Base-by-base conservation (phyloP, 2,329 filamentous ascomycete genomes). In the Ramichloridium luteum region DNA sequence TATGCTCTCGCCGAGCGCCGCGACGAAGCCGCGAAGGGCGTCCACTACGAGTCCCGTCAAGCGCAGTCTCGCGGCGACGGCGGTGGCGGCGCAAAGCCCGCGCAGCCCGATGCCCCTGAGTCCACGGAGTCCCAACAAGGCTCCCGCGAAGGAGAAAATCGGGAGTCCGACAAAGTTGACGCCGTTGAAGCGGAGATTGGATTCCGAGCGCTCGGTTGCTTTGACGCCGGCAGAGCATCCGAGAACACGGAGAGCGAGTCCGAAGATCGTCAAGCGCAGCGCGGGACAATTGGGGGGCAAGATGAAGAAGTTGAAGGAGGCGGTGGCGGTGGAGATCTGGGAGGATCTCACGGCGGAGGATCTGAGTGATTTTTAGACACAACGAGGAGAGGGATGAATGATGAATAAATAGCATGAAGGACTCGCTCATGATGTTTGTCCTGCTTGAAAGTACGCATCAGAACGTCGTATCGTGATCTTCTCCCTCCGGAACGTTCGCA, bases 321-420 rank as follows among this genome's bases (percentile, higher is more conserved):
- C 48, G 28, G 31, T 51, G 6, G 41, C 44, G 13, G 31, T 47
- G 26, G 47, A 52, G 30, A 50, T 51, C 3, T 46, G 47, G 17
- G 49, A 51, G 28, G 46, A 52, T 23, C 33, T 51, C 25, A 47
- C 45, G 3, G 42, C 39, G 6, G 47, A 46, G 15, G 40, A 47
- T 23, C n/a, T n/a, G n/a, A n/a, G n/a, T n/a, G n/a, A n/a, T n/a
- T n/a, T n/a, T n/a, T n/a, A n/a, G n/a, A n/a, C n/a, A n/a, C n/a
- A n/a, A n/a, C n/a, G n/a, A n/a, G n/a, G n/a, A n/a, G n/a, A n/a
- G n/a, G n/a, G n/a, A n/a, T n/a, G n/a, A n/a, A n/a, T n/a, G n/a
- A n/a, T n/a, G n/a, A n/a, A n/a, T n/a, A n/a, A n/a, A n/a, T n/a
- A n/a, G n/a, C n/a, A n/a, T n/a, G n/a, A n/a, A n/a, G n/a, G n/a